These are phyloP conservation scores for Fusarium marasasianum DNA, from an alignment of 2,329 filamentous ascomycete genomes.

Conservation along the genomic window DNA sequence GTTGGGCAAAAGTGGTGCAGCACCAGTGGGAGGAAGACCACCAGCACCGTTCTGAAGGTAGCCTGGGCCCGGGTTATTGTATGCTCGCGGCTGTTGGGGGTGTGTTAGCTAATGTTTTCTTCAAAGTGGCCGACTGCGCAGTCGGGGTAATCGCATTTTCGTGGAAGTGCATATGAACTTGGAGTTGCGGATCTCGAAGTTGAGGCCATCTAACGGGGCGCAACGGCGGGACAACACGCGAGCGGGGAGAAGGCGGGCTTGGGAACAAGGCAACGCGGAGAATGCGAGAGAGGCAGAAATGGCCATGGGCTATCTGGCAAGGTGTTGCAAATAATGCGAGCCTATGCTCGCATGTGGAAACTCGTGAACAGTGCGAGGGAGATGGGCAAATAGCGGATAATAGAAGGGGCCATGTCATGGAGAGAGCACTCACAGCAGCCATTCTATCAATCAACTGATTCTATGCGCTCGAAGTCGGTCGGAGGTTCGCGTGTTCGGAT, in stretches of 20 bases:
- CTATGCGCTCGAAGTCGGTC: constrained; percentile 41
- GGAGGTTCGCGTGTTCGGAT: constrained; percentile 29
- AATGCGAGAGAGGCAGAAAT: not conserved
- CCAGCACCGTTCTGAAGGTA: constrained; percentile 72
- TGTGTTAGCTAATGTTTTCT: constrained; percentile 32
- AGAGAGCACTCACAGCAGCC: constrained; percentile 53
- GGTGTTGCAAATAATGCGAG: not conserved
- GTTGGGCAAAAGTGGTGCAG: constrained; percentile 72
- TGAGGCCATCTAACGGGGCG: constrained; percentile 30
- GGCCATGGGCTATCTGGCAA: not conserved
- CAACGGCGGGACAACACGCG: constrained; percentile 36
- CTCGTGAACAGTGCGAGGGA: constrained; percentile 7
- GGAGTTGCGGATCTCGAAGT: constrained; percentile 24
- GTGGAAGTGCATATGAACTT: constrained; percentile 17
- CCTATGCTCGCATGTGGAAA: not conserved
- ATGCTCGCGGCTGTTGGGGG: constrained; percentile 52
- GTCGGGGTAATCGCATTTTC: not conserved
- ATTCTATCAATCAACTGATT: constrained; percentile 51
- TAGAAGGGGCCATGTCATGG: constrained; percentile 29
- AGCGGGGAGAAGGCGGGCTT: constrained; percentile 27
- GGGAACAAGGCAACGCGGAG: not conserved
- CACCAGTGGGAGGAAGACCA: constrained; percentile 64
- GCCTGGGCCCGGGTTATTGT: constrained; percentile 64
- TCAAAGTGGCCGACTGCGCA: not conserved
- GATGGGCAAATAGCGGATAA: constrained; percentile 20